Evolutionary conservation across 345 rosid species (phyloP).

Genomic region (Sisymbrium altissimum): DNA sequence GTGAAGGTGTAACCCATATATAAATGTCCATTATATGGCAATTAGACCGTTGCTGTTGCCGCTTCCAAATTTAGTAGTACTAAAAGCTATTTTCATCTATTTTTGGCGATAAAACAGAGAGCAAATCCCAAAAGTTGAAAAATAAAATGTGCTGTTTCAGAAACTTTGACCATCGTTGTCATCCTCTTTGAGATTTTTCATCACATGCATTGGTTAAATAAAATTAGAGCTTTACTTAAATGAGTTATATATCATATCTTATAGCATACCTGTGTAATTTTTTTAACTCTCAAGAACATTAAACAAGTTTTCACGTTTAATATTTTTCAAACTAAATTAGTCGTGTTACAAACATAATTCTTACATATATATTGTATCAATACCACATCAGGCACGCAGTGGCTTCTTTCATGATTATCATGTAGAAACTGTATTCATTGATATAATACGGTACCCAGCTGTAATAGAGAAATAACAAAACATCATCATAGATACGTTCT

Average conservation of each 20-base stretch:
- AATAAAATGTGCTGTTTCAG: slow-evolving; percentile 11
- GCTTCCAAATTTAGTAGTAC: slow-evolving; percentile 19
- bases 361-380: not conserved
- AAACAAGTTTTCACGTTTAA: not conserved
- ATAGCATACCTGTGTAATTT: not conserved
- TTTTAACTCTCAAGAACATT: not conserved
- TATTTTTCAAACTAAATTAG: not conserved
- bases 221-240: not conserved
- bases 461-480: not conserved
- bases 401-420: not conserved
- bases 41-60: slow-evolving; percentile 5
- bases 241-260: not conserved
- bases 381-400: not conserved
- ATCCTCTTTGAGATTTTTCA: not conserved
- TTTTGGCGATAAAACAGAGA: not conserved
- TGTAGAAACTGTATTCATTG: not conserved
- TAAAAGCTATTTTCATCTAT: not conserved
- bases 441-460: not conserved
- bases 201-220: slow-evolving; percentile 1
- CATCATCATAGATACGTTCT: not conserved
- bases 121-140: slow-evolving; percentile 3
- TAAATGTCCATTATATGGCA: not conserved
- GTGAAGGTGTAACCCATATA: not conserved
- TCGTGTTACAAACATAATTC: not conserved
- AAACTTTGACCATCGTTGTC: not conserved